Conservation (phyloP, 306 rosid species). For the Senna siamea region DNA sequence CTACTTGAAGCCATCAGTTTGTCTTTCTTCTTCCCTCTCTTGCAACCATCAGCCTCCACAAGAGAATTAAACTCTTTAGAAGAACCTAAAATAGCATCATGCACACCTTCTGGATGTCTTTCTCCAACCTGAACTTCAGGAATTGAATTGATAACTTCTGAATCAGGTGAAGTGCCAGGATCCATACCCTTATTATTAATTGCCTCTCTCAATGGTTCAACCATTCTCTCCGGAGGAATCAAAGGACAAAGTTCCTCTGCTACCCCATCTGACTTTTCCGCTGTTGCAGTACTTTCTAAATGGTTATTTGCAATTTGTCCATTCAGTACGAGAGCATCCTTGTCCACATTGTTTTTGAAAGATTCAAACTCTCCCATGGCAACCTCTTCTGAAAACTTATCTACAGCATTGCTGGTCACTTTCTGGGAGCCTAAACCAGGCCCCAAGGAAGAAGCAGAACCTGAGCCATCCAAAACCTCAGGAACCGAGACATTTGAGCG, state of each 20-base stretch:
- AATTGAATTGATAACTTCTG: slow-evolving; percentile 83
- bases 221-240: slow-evolving; percentile 48
- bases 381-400: slow-evolving; percentile 42
- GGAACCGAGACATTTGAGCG: slow-evolving; percentile 57
- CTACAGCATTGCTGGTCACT: slow-evolving; percentile 44
- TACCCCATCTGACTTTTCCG: slow-evolving; percentile 53
- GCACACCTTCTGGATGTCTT: slow-evolving; percentile 56
- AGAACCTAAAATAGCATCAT: slow-evolving; percentile 50
- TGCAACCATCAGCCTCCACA: slow-evolving; percentile 43
- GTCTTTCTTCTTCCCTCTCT: slow-evolving; percentile 65
- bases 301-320: slow-evolving; percentile 54
- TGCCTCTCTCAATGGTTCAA: slow-evolving; percentile 58
- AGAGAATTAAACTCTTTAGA: slow-evolving; percentile 55
- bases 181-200: slow-evolving; percentile 58
- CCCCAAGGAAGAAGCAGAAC: slow-evolving; percentile 44
- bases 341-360: slow-evolving; percentile 44
- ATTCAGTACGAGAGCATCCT: slow-evolving; percentile 53
- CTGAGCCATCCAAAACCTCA: slow-evolving; percentile 51
- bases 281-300: slow-evolving; percentile 44
- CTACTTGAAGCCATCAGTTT: slow-evolving; percentile 42
- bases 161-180: slow-evolving; percentile 99
- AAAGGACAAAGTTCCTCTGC: slow-evolving; percentile 43
- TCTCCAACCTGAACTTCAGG: slow-evolving; percentile 67
- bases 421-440: slow-evolving; percentile 48
- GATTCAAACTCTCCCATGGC: slow-evolving; percentile 42